A percentile compares a stretch with the other conserved stretches of the same genome.
phyloP scores from a whole-genome alignment of 768 basidiomycete genomes.

The Agaricus subrufescens region DNA sequence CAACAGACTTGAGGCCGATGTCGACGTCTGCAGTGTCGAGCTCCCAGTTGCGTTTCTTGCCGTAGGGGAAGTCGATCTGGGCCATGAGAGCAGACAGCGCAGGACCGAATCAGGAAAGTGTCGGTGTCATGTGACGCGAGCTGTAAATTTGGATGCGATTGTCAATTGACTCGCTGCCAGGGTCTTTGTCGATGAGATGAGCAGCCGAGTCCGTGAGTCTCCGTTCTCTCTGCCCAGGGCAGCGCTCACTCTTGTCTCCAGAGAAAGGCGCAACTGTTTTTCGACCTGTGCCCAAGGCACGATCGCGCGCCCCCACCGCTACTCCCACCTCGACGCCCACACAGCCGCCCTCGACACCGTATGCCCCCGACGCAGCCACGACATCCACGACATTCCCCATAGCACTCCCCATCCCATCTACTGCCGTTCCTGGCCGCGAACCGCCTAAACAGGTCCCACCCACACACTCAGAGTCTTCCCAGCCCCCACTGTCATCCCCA shows the following conservation, averaged over 20 bases:
- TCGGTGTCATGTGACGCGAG: constrained; percentile 6
- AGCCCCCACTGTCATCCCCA: background rate
- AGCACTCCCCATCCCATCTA: constrained; percentile 3
- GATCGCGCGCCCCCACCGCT: constrained; percentile 32
- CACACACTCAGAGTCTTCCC: background rate
- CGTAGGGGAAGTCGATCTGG: constrained; percentile 44
- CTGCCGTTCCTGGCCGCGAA: background rate
- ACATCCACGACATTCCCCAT: background rate
- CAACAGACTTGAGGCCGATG: constrained; percentile 38
- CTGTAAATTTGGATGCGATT: no score
- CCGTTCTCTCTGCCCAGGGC: background rate
- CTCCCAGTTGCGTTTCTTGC: constrained; percentile 59
- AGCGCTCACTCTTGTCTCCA: constrained; percentile 22
- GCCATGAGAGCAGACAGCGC: constrained; percentile 3
- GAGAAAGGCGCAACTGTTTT: constrained; percentile 73
- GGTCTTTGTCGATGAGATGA: constrained; percentile 26
- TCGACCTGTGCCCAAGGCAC: constrained; percentile 57
- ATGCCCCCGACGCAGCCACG: background rate
- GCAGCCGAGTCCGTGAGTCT: constrained; percentile 62
- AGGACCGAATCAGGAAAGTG: constrained; percentile 7
- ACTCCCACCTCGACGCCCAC: constrained; percentile 11
- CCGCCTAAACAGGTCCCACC: background rate
- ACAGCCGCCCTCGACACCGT: background rate
- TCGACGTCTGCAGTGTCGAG: constrained; percentile 37
- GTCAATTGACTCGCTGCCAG: no score